Evolutionary conservation across 1,139 yeast genomes (phyloP), one percentile per base, ranked within the genome.

Genomic region (Candida glucosophila): DNA sequence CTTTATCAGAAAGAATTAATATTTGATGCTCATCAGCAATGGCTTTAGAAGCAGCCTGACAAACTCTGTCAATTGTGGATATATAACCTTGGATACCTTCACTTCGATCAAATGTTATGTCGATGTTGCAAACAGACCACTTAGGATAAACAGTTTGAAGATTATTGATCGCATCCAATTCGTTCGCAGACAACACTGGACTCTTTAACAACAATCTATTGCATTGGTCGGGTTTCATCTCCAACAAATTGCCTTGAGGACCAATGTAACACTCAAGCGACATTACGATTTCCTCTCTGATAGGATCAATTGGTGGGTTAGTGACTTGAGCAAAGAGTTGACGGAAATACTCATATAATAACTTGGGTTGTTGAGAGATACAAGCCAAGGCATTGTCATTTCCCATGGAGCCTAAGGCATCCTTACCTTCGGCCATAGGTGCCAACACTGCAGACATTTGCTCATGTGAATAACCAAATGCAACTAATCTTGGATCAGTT

Each of bases 381-480:
- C 98, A 90, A 2, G 98, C 97, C 40, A 90, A 67, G n/a, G 97
- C 94, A 31, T 90, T 77, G 50, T 90, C 98, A 50, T 88, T 88
- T 68, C 98, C 98, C 98, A 90, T 90, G 9, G 96, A 86, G 15
- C 98, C 97, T 32, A 90, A 68, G 5, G 96, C 88, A 59, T 90
- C 98, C 48, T 86, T 86, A 35, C 90, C 95, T 42, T 75, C 81
- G 22, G 94, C 97, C 98, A 90, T 90, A 38, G 97, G 97, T 5
- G 83, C 93, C 41, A 90, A 65, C 22, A 90, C 63, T 34, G 83
- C 55, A 22, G 85, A 72, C 35, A 88, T 68, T 58, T 90, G 97
- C 59, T 90, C 98, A 45, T 78, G 79, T 12, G 95, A 80, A 65
- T 85, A 90, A 28, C 95, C 96, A 48, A 82, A 81, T 2, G 96